Evolutionary conservation across 106 monocot genomes (phyloP).

Genomic region (Vanilla planifolia): DNA sequence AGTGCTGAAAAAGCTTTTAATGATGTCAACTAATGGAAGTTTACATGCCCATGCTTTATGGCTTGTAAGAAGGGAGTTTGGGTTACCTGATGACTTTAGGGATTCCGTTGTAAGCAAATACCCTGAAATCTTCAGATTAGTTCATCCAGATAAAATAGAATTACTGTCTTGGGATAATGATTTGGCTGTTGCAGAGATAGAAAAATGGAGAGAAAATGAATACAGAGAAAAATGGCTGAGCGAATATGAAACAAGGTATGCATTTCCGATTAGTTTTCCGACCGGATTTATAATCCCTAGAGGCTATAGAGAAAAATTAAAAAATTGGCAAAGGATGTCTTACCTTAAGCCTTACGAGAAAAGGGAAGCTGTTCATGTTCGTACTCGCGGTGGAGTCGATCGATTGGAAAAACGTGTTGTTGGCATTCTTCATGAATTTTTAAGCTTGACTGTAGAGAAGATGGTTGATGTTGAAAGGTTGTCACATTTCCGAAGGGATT

Average conservation of each 20-base stretch:
- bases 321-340: conserved; percentile 70
- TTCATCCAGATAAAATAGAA: conserved; percentile 30
- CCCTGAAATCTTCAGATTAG: conserved; percentile 29
- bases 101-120: conserved; percentile 31
- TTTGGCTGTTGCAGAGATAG: conserved; percentile 37
- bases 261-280: conserved; percentile 71
- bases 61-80: conserved; percentile 76
- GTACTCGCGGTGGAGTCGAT: conserved; percentile 24
- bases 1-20: conserved; percentile 64
- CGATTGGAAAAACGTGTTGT: conserved; percentile 61
- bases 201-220: conserved; percentile 78
- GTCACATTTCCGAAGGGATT: conserved; percentile 67
- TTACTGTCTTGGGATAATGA: conserved; percentile 28
- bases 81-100: conserved; percentile 57
- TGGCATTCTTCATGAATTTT: conserved; percentile 68
- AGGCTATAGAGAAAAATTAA: conserved; percentile 61
- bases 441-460: conserved; percentile 75
- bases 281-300: conserved; percentile 66
- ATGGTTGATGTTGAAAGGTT: conserved; percentile 62
- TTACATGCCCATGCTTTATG: conserved; percentile 59
- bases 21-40: conserved; percentile 43
- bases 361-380: conserved; percentile 13
- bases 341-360: conserved; percentile 69
- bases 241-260: conserved; percentile 68
- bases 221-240: conserved; percentile 69